Base-by-base conservation (phyloP, 1,139 yeast species). In the Candida glucosophila region DNA sequence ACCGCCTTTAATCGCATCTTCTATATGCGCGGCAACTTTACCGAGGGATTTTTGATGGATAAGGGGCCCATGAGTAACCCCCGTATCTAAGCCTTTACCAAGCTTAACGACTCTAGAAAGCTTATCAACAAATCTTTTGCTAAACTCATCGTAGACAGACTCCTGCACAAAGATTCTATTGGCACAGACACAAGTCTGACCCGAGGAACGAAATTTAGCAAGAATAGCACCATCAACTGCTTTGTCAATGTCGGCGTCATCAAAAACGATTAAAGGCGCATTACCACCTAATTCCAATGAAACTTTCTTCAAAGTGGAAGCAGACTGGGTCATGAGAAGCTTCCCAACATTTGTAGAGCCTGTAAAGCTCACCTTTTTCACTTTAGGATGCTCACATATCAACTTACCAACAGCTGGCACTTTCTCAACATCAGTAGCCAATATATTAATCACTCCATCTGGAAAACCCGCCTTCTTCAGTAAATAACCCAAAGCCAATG, bases 231-330 rank as follows among this genome's bases (percentile, higher is more conserved):
- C 90, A 18, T 63, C 71, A 10, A 82, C 86, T 2, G 95, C 95
- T 26, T 62, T 59, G 32, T 80, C 88, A 17, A 86, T 38, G 41
- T 82, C 78, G 5, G 85, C 90, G 48, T 85, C 95, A 15, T 75
- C 80, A 53, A 85, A 85, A 7, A 85, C 86, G 34, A 86, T 77
- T 39, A 85, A 76, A 11, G 96, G 95, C 4, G 96, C 94, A 49
- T 86, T 88, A 22, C 96, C 97, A 23, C 97, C 97, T 27, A 86
- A 63, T 55, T 88, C 96, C 47, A 88, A 69, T 0, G 93, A 79
- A 22, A 82, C 59, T 48, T 86, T 86, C 55, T 88, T 88, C 46
- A 86, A 62, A 6, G 93, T 78, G 3, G 77, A 60, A 1, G 94
- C 60, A 6, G 86, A 67, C 52, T 83, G 94, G 24, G 60, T 48